These are phyloP conservation scores for Lentinula lateritia DNA, from an alignment of 768 basidiomycete genomes.

Conservation along the genomic window DNA sequence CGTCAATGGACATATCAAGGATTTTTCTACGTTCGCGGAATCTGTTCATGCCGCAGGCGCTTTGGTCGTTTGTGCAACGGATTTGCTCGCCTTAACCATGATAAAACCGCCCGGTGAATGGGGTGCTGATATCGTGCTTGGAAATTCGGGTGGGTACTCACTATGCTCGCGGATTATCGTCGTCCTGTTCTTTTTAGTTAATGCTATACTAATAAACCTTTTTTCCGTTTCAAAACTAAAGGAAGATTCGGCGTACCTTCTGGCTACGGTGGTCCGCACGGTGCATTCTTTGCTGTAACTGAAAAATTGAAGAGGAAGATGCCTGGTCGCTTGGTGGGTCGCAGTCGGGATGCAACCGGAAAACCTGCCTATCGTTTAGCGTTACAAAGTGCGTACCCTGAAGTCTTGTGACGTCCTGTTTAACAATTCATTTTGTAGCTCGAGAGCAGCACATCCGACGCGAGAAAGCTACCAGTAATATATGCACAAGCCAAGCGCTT, in stretches of 20 bases:
- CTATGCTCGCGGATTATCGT: background rate
- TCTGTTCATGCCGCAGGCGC: conserved; percentile 69
- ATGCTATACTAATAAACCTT: background rate
- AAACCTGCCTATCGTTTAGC: conserved; percentile 88
- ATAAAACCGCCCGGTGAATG: conserved; percentile 97
- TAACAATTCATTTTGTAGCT: conserved; percentile 37
- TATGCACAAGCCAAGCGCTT: conserved; percentile 95
- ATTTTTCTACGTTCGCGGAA: conserved; percentile 62
- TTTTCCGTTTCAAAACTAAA: background rate
- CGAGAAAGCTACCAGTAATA: conserved; percentile 97
- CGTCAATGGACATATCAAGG: conserved; percentile 75
- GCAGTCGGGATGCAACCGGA: conserved; percentile 80
- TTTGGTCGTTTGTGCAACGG: conserved; percentile 85
- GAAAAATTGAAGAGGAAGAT: conserved; percentile 94
- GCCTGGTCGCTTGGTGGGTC: conserved; percentile 95
- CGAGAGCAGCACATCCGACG: conserved; percentile 96
- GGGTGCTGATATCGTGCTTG: conserved; percentile 94
- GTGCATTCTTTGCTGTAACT: conserved; percentile 93
- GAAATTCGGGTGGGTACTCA: conserved; percentile 66
- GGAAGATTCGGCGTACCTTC: conserved; percentile 89
- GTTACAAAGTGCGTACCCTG: conserved; percentile 71
- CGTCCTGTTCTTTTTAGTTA: background rate
- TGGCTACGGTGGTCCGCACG: conserved; percentile 97
- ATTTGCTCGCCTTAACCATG: conserved; percentile 88
- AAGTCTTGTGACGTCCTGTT: background rate